Percentiles rank a stretch among this genome's conserved stretches.
Evolutionary conservation across 495 filamentous ascomycete species (phyloP).

Genomic region (Aspergillus diversus): DNA sequence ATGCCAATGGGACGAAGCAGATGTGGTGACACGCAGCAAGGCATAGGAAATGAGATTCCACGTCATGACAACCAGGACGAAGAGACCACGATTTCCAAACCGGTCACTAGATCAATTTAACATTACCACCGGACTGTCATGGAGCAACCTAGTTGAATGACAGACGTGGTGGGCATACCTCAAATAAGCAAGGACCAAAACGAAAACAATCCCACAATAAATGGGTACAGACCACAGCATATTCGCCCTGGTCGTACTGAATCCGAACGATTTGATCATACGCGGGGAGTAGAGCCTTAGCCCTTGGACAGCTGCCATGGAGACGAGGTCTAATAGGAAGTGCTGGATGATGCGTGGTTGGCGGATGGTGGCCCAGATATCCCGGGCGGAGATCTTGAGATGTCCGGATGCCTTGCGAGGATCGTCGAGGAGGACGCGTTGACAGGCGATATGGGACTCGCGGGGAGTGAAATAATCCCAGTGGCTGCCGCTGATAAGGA

Average conservation of each 20-base stretch:
- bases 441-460: slow-evolving; percentile 45
- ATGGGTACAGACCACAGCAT: slow-evolving; percentile 55
- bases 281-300: slow-evolving; percentile 43
- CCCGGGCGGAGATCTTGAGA: slow-evolving; percentile 43
- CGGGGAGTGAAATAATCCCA: slow-evolving; percentile 49
- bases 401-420: slow-evolving; percentile 44
- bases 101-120: slow-evolving; percentile 39
- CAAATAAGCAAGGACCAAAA: slow-evolving; percentile 45
- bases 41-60: slow-evolving; percentile 51
- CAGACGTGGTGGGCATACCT: slow-evolving; percentile 31
- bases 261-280: slow-evolving; percentile 49
- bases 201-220: slow-evolving; percentile 48
- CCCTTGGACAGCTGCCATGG: slow-evolving; percentile 51
- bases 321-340: slow-evolving; percentile 43
- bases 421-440: slow-evolving; percentile 48
- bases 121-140: too few species aligned
- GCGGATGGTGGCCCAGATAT: slow-evolving; percentile 45
- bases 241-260: slow-evolving; percentile 49
- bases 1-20: slow-evolving; percentile 35
- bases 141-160: not conserved
- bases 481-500: slow-evolving; percentile 45
- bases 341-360: slow-evolving; percentile 48
- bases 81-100: slow-evolving; percentile 47
- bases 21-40: slow-evolving; percentile 32
- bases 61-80: slow-evolving; percentile 41